These are phyloP conservation scores for Auriscalpium vulgare DNA, from an alignment of 768 basidiomycete genomes.

Conservation along the genomic window DNA sequence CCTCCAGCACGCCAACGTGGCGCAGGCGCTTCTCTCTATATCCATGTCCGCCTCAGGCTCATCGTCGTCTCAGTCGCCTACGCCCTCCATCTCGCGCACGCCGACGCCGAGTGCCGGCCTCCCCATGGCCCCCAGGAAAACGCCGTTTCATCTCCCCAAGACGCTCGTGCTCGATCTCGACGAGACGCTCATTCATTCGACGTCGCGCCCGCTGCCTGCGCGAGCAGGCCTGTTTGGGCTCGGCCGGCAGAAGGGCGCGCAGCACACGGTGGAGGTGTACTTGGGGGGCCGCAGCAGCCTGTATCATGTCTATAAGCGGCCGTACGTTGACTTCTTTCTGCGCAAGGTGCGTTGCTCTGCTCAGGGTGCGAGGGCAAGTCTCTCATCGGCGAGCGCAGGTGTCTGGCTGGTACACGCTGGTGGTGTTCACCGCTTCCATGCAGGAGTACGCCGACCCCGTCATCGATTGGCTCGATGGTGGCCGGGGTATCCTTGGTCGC, in stretches of 20 bases:
- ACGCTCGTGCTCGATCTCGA: conserved; percentile 96
- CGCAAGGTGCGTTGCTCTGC: conserved; percentile 52
- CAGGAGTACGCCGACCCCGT: conserved; percentile 99
- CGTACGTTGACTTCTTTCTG: conserved; percentile 93
- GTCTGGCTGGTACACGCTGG: conserved; percentile 96
- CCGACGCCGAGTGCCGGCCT: conserved; percentile 33
- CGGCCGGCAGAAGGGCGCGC: conserved; percentile 55
- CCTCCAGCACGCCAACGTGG: background rate
- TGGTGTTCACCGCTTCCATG: conserved; percentile 98
- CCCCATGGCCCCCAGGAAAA: conserved; percentile 41
- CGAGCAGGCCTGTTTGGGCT: conserved; percentile 45
- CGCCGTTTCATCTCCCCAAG: conserved; percentile 79
- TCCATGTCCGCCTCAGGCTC: background rate
- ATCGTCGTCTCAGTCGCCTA: background rate
- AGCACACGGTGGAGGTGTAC: conserved; percentile 90
- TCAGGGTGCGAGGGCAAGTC: background rate
- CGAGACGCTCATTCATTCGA: conserved; percentile 97
- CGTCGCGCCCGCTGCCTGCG: conserved; percentile 63
- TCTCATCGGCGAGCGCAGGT: conserved; percentile 47
- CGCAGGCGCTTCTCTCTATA: background rate
- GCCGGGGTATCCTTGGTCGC: conserved; percentile 81
- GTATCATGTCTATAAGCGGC: conserved; percentile 98
- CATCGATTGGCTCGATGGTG: conserved; percentile 97
- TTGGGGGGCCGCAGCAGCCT: conserved; percentile 81
- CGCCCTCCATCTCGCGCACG: conserved; percentile 12